phyloP scores from a whole-genome alignment of 805 yeast species.

The Myxozyma udenii region DNA sequence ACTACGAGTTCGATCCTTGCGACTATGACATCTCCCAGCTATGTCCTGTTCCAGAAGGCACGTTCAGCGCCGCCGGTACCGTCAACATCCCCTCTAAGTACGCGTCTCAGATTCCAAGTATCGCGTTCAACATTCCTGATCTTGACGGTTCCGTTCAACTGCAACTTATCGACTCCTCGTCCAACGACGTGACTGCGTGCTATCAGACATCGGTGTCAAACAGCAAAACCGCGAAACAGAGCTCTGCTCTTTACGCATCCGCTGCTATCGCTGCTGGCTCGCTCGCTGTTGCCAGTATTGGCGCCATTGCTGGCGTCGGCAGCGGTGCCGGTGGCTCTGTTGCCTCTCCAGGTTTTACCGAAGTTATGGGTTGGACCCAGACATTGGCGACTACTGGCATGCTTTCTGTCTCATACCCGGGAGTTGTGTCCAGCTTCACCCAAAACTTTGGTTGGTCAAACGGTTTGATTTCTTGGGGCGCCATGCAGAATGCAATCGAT shows the following conservation, averaged over 20 bases:
- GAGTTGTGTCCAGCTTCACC: constrained; percentile 35
- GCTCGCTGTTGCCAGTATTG: constrained; percentile 27
- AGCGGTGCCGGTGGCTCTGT: constrained; percentile 15
- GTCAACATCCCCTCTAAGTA: constrained; percentile 36
- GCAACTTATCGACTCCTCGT: constrained; percentile 27
- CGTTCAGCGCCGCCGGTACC: constrained; percentile 31
- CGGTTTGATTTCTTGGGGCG: constrained; percentile 36
- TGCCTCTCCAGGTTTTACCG: constrained; percentile 34
- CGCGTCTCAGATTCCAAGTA: constrained; percentile 32
- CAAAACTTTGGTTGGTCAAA: constrained; percentile 38
- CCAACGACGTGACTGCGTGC: constrained; percentile 33
- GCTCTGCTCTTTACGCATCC: constrained; percentile 33
- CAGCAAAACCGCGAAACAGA: constrained; percentile 36
- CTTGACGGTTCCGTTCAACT: constrained; percentile 37
- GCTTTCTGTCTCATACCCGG: constrained; percentile 37
- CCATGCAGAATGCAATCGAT: constrained; percentile 37
- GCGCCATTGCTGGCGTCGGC: constrained; percentile 23
- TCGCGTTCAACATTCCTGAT: constrained; percentile 39
- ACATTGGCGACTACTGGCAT: constrained; percentile 37
- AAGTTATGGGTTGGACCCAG: constrained; percentile 36
- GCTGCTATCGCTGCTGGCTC: constrained; percentile 37
- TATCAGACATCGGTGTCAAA: constrained; percentile 34
- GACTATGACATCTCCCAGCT: constrained; percentile 34
- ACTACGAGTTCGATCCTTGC: constrained; percentile 36
- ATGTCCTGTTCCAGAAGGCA: constrained; percentile 36